These are phyloP conservation scores for Fraxinus anomala DNA, from an alignment of 257 asterid genomes.

Conservation along the genomic window DNA sequence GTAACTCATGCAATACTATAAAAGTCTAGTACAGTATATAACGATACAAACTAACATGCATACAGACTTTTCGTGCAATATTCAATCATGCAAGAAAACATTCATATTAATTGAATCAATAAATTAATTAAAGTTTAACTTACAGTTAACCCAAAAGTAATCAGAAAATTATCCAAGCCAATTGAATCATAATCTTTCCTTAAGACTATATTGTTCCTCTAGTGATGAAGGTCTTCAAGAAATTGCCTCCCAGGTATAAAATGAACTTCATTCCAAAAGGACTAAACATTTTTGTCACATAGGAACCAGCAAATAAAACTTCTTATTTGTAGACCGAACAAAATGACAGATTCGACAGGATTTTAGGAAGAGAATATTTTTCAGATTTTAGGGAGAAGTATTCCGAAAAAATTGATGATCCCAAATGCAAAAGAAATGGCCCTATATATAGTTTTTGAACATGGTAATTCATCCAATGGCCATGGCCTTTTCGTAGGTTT, in stretches of 20 bases:
- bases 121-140: neutral
- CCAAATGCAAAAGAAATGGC: neutral
- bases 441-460: neutral
- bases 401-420: neutral
- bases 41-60: neutral
- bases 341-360: neutral
- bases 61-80: neutral
- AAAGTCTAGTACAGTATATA: neutral
- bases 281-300: neutral
- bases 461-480: neutral
- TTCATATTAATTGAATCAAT: neutral
- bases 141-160: too few species aligned
- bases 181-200: neutral
- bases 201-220: neutral
- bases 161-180: neutral
- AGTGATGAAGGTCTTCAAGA: neutral
- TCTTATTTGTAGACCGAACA: too few species aligned
- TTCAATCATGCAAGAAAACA: neutral
- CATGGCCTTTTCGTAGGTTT: neutral
- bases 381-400: neutral
- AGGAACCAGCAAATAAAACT: neutral
- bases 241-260: neutral
- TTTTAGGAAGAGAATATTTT: neutral
- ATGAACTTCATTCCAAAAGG: neutral
- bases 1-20: neutral